A percentile compares a stretch with the other conserved stretches of the same genome.
These are phyloP conservation scores for Smallanthus sonchifolius DNA, from an alignment of 129 eudicot genomes.

Conservation along the genomic window DNA sequence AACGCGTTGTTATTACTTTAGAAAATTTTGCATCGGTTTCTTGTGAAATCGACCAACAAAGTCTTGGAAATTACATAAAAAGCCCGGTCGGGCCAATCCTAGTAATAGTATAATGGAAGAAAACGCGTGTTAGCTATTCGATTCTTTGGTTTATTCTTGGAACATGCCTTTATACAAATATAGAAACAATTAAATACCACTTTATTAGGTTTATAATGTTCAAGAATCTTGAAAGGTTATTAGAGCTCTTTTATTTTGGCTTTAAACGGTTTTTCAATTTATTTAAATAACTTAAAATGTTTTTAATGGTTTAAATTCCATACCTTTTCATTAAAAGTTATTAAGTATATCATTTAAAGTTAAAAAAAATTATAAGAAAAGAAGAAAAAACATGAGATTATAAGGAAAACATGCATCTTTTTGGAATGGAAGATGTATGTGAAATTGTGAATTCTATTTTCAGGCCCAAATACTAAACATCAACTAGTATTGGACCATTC, in stretches of 20 bases:
- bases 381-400: too few species aligned
- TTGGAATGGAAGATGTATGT: not conserved
- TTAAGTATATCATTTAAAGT: not conserved
- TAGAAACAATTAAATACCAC: constrained; percentile 2
- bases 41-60: not conserved
- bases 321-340: not conserved
- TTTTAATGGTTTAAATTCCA: not conserved
- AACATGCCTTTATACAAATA: constrained; percentile 2
- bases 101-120: not conserved
- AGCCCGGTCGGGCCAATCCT: not conserved
- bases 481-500: not conserved
- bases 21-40: not conserved
- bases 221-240: not conserved
- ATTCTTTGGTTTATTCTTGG: constrained; percentile 5
- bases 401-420: not conserved
- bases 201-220: constrained; percentile 5
- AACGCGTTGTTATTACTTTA: not conserved
- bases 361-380: not conserved
- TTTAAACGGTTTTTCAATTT: not conserved
- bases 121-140: not conserved
- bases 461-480: not conserved
- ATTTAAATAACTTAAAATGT: not conserved
- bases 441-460: too few species aligned
- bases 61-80: not conserved
- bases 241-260: not conserved